A percentile compares a stretch with the other conserved stretches of the same genome.
Conservation (phyloP, 805 yeast genomes). For the Candida orba region DNA sequence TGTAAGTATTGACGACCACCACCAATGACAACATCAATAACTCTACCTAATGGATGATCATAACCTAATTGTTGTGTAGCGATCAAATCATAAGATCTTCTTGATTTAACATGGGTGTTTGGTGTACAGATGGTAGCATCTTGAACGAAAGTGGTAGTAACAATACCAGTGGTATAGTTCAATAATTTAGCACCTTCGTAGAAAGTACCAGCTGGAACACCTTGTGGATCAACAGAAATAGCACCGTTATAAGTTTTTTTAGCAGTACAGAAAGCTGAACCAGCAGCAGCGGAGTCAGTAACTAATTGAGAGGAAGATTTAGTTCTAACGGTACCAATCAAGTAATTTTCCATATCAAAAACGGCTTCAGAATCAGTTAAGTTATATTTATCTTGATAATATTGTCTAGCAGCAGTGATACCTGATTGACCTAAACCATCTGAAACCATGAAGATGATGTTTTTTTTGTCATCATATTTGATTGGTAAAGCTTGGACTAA, state of each 20-base stretch:
- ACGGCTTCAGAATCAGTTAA: constrained; percentile 45
- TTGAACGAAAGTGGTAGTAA: constrained; percentile 84
- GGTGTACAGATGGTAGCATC: constrained; percentile 94
- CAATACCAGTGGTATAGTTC: constrained; percentile 81
- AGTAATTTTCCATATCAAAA: constrained; percentile 54
- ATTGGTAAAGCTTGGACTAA: constrained; percentile 19
- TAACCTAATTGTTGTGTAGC: constrained; percentile 79
- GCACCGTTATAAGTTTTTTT: constrained; percentile 85
- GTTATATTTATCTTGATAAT: constrained; percentile 48
- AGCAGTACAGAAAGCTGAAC: constrained; percentile 84
- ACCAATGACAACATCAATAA: constrained; percentile 78
- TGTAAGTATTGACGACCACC: constrained; percentile 86
- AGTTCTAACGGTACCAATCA: constrained; percentile 83
- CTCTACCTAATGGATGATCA: constrained; percentile 65
- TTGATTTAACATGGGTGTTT: constrained; percentile 65
- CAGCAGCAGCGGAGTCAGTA: constrained; percentile 96
- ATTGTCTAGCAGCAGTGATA: constrained; percentile 69
- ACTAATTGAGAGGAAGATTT: constrained; percentile 66
- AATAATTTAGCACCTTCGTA: constrained; percentile 78
- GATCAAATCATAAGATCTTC: constrained; percentile 72
- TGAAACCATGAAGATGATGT: constrained; percentile 80
- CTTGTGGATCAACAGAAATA: constrained; percentile 68
- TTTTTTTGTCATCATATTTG: constrained; percentile 42
- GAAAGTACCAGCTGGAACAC: constrained; percentile 74
- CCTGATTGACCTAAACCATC: constrained; percentile 93